These are phyloP conservation scores for Tetracentron sinense DNA, from an alignment of 164 flowering plant genomes.

Conservation along the genomic window DNA sequence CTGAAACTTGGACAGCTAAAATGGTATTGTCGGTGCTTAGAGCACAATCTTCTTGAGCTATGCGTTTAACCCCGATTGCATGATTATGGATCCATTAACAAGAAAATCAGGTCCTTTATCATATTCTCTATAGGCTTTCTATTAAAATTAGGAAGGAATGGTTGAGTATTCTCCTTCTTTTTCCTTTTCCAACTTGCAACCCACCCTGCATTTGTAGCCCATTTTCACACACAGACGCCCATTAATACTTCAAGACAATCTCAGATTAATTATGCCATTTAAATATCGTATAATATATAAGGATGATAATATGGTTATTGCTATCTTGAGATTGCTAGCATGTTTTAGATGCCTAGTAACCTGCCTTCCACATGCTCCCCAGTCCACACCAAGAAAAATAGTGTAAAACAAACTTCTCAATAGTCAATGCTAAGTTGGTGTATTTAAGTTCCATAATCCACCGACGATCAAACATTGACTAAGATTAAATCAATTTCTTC, in stretches of 20 bases:
- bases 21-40: too few relatives aligned
- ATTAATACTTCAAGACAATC: not conserved
- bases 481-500: too few relatives aligned
- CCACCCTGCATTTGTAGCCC: not conserved
- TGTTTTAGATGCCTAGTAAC: slow-evolving; percentile 21
- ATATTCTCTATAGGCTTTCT: not conserved
- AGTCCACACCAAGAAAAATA: slow-evolving; percentile 1
- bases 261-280: not conserved
- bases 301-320: too few relatives aligned
- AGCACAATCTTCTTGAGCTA: too few relatives aligned
- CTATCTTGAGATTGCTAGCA: slow-evolving; percentile 12
- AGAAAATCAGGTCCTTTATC: not conserved
- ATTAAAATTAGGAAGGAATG: too few relatives aligned
- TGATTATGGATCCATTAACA: not conserved
- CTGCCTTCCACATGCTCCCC: slow-evolving; percentile 23
- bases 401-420: too few relatives aligned
- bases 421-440: too few relatives aligned
- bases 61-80: too few relatives aligned
- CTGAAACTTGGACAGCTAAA: too few relatives aligned
- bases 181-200: not conserved
- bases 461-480: too few relatives aligned
- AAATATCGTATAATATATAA: too few relatives aligned
- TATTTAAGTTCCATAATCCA: too few relatives aligned
- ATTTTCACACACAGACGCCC: not conserved
- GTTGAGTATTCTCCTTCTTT: not conserved